Percentiles rank a stretch among this genome's conserved stretches.
Conservation (phyloP, 306 rosid species). For the Sophora flavescens region DNA sequence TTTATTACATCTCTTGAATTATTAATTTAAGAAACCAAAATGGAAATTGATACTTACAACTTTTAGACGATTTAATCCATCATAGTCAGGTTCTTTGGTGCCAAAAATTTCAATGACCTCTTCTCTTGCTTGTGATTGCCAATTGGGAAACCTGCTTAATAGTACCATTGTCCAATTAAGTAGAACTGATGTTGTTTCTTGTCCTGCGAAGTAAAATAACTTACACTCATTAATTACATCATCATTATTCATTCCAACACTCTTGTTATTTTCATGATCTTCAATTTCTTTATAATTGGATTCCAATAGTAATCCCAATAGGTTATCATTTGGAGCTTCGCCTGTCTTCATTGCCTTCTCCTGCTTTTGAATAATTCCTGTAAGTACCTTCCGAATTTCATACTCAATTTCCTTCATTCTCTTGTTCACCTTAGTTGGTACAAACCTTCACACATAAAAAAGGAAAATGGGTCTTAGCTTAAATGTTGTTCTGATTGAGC, state of each 20-base stretch:
- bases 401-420: constrained; percentile 42
- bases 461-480: neutral
- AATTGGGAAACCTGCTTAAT: constrained; percentile 37
- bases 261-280: constrained; percentile 47
- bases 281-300: constrained; percentile 43
- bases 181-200: constrained; percentile 56
- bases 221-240: constrained; percentile 61
- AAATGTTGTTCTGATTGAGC: neutral
- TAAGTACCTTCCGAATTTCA: constrained; percentile 35
- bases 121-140: constrained; percentile 60
- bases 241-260: constrained; percentile 48
- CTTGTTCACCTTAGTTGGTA: constrained; percentile 55
- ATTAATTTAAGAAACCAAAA: neutral
- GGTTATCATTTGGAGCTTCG: constrained; percentile 44
- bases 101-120: constrained; percentile 53
- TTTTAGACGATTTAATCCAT: constrained; percentile 50
- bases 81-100: constrained; percentile 42
- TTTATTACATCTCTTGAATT: neutral
- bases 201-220: constrained; percentile 56
- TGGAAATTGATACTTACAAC: constrained; percentile 47
- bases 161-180: constrained; percentile 59
- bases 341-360: constrained; percentile 38
- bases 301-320: constrained; percentile 50
- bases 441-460: constrained; percentile 43
- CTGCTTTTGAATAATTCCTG: constrained; percentile 44